phyloP scores from a whole-genome alignment of 2,329 filamentous ascomycete genomes.

The Aspergillus pseudoglaucus region DNA sequence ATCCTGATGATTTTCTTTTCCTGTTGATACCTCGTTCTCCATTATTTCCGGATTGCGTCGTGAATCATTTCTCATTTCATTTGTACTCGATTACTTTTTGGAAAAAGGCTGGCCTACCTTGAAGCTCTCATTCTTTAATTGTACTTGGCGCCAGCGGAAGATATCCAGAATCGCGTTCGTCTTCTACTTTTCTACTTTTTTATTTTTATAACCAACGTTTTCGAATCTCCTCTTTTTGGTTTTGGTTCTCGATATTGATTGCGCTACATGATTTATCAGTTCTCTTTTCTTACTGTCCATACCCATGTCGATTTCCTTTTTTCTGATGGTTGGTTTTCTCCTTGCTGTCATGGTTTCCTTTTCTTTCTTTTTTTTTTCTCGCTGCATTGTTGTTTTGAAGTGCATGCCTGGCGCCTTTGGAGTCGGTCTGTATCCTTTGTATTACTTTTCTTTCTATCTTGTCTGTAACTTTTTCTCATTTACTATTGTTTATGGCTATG shows the following conservation, averaged over 20 bases:
- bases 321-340: neutral
- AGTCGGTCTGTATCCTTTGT: constrained; percentile 13
- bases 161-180: neutral
- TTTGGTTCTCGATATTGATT: neutral
- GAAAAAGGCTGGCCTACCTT: constrained; percentile 1
- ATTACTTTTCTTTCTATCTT: constrained; percentile 7
- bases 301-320: neutral
- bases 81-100: neutral
- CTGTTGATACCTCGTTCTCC: too few species aligned
- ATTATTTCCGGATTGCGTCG: too few species aligned
- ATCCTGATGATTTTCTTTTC: too few species aligned
- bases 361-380: too few species aligned
- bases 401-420: constrained; percentile 23
- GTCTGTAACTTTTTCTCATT: constrained; percentile 8
- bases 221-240: neutral
- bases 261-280: neutral
- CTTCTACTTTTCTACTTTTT: neutral
- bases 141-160: neutral
- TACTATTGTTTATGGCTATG: constrained; percentile 3
- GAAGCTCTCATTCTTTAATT: neutral
- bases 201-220: neutral
- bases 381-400: constrained; percentile 4
- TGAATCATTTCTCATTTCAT: neutral
- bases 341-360: too few species aligned
- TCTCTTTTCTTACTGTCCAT: neutral